A percentile compares a stretch with the other conserved stretches of the same genome.
Evolutionary conservation across 306 rosid species (phyloP).

Genomic region (Argentina anserina): DNA sequence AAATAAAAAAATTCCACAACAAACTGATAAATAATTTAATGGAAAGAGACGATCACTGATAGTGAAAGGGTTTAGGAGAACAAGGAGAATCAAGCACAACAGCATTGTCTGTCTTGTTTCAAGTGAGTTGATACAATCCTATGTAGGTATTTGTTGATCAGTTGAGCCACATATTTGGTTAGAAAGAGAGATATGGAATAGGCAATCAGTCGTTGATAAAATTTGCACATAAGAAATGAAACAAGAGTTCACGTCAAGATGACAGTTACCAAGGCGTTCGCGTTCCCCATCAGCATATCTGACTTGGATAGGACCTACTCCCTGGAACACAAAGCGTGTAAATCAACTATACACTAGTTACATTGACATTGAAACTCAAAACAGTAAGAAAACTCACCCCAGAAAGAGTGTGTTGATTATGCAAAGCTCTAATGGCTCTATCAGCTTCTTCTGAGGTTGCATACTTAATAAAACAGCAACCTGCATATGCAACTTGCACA

Average conservation of each 20-base stretch:
- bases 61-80: not conserved
- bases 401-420: slow-evolving; percentile 90
- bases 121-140: not conserved
- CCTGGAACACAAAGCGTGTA: slow-evolving; percentile 50
- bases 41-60: not conserved
- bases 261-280: slow-evolving; percentile 84
- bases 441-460: slow-evolving; percentile 94
- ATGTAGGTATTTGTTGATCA: not conserved
- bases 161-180: not conserved
- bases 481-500: slow-evolving; percentile 64
- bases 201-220: not conserved
- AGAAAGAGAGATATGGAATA: not conserved
- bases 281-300: slow-evolving; percentile 99
- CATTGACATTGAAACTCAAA: slow-evolving; percentile 19
- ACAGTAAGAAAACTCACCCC: slow-evolving; percentile 69
- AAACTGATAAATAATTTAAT: not conserved
- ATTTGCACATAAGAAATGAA: slow-evolving; percentile 7
- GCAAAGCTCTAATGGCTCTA: slow-evolving; percentile 84
- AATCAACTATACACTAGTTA: slow-evolving; percentile 17
- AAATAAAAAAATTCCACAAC: slow-evolving; percentile 4
- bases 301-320: slow-evolving; percentile 91
- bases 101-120: not conserved
- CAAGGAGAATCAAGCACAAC: not conserved
- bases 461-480: slow-evolving; percentile 96
- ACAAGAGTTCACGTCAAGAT: slow-evolving; percentile 21